Conservation (phyloP, 495 filamentous ascomycete genomes). For the Jackrogersella multiformis region DNA sequence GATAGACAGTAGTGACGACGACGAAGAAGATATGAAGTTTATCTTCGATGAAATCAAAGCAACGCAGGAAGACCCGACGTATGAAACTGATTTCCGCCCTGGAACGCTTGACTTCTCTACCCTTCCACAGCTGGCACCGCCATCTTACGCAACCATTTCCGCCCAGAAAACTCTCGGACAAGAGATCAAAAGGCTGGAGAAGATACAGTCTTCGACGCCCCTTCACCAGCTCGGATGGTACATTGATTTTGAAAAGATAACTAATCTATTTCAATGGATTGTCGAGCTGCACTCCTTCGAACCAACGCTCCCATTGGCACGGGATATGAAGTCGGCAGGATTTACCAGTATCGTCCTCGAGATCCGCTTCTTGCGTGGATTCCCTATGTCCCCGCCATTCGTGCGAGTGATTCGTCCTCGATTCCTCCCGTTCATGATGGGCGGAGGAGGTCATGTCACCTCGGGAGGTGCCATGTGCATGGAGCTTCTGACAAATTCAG, state of each 20-base stretch:
- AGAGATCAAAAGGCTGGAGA: conserved; percentile 67
- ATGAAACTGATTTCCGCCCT: conserved; percentile 71
- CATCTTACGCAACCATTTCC: conserved; percentile 71
- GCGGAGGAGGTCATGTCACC: conserved; percentile 91
- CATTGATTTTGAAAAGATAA: conserved; percentile 64
- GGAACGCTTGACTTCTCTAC: conserved; percentile 65
- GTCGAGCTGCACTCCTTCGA: conserved; percentile 90
- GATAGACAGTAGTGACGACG: conserved; percentile 59
- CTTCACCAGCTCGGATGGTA: conserved; percentile 86
- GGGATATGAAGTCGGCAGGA: conserved; percentile 72
- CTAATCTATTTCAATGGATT: conserved; percentile 92
- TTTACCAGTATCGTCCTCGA: conserved; percentile 79
- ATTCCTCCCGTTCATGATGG: conserved; percentile 72
- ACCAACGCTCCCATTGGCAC: conserved; percentile 69
- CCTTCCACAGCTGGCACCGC: conserved; percentile 67
- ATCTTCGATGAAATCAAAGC: conserved; percentile 50
- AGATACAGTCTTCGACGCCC: conserved; percentile 69
- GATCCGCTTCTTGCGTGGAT: conserved; percentile 77
- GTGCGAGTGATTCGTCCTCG: conserved; percentile 84
- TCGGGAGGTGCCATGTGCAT: conserved; percentile 90
- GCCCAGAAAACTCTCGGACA: conserved; percentile 71
- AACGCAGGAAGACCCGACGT: conserved; percentile 2
- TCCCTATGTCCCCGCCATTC: conserved; percentile 83
- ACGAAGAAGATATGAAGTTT: conserved; percentile 61
- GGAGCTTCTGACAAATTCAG: conserved; percentile 85